Evolutionary conservation across 331 rosid genomes (phyloP).

Genomic region (Quercus phellos): DNA sequence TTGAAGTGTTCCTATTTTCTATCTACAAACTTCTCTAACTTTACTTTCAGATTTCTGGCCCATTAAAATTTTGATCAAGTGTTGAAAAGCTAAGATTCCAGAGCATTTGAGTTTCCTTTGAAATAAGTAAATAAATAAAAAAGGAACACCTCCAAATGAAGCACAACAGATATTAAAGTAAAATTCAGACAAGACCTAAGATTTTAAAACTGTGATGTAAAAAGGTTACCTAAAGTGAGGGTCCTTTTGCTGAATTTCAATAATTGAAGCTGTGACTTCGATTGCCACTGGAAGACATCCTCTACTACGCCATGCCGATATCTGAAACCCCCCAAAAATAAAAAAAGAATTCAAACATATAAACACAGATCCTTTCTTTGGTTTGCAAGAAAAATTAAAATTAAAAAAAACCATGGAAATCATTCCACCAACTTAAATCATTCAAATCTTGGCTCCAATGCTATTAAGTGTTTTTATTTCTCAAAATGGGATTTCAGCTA

Average conservation of each 20-base stretch:
- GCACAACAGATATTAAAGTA: neutral
- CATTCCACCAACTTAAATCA: no score
- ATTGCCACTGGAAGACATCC: slow-evolving; percentile 71
- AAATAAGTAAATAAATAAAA: neutral
- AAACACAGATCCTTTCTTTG: neutral
- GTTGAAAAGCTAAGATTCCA: neutral
- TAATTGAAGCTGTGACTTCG: slow-evolving; percentile 40
- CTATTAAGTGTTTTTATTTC: no score
- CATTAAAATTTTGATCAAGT: no score
- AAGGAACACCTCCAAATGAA: neutral
- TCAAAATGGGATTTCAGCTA: no score
- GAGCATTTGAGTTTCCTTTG: neutral
- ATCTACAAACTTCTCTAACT: no score
- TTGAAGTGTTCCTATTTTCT: no score
- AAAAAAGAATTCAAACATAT: neutral
- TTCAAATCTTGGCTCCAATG: no score
- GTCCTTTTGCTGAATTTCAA: slow-evolving; percentile 55
- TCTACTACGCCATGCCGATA: slow-evolving; percentile 78
- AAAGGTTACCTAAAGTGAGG: slow-evolving; percentile 54
- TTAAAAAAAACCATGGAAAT: no score
- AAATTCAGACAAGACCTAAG: neutral
- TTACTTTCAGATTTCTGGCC: no score
- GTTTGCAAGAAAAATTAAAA: neutral
- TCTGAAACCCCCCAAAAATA: slow-evolving; percentile 32
- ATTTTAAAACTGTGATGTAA: neutral